Base-by-base conservation (phyloP, 495 filamentous ascomycete species). In the Tuber melanosporum region DNA sequence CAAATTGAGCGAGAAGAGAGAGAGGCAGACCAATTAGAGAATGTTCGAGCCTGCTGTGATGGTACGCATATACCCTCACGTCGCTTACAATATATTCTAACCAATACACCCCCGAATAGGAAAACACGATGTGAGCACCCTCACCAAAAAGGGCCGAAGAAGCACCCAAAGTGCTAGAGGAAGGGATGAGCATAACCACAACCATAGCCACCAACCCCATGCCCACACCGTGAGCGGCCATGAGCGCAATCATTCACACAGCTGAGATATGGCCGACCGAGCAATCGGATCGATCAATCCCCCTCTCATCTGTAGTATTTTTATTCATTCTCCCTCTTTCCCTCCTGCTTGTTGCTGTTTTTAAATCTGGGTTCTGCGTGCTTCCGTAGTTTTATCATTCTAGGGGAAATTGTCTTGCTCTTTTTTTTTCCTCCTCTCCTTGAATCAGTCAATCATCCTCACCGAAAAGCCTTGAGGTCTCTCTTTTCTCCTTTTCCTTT, bases 31-130 rank as follows among this genome's bases (percentile, higher is more conserved):
- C 87, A 90, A 75, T 87, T 99, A 79, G 96, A 97, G 86, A 97
- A 99, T 83, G 95, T 99, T 71, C 88, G 95, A 83, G 94, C 94
- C 73, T 99, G 95, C 86, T 99, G 95, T 85, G 95, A 98, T 89
- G 95, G 94, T 95, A 86, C 87, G 91, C 86, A 79, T 73, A 43
- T 71, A 45, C 36, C 71, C 52, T 20, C 57, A 36, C 42, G 52
- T 66, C 39, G 20, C 43, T 43, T 52, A 71, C 19, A 66, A 69
- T 26, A 73, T 41, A 74, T 78, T 75, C 80, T 85, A 82, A 86
- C 77, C 73, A 19, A 49, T 78, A 42, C 71, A 80, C 75, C 74
- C 43, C 36, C 73, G 7, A 22, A 49, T 72, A 94, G 92, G 93
- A 78, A 94, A 93, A 86, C 91, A 93, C 81, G 91, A 92, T 83